phyloP scores from a whole-genome alignment of 257 asterid genomes.

The Osmanthus fragrans region DNA sequence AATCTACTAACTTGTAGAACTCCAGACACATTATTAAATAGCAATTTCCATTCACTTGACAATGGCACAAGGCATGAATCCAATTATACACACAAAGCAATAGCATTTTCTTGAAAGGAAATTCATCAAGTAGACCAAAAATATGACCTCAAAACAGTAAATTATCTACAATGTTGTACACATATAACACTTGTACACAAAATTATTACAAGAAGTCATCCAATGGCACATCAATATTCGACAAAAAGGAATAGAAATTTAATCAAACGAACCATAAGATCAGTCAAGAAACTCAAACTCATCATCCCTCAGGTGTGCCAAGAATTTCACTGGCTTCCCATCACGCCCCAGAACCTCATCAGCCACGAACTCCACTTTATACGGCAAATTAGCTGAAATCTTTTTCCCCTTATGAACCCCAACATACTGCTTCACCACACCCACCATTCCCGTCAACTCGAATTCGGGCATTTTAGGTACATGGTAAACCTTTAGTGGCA shows the following conservation, averaged over 20 bases:
- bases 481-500: conserved; percentile 77
- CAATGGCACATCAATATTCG: conserved; percentile 19
- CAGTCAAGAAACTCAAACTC: conserved; percentile 92
- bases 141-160: conserved; percentile 16
- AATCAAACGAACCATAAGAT: conserved; percentile 16
- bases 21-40: conserved; percentile 1
- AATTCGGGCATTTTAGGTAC: conserved; percentile 76
- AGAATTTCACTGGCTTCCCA: conserved; percentile 68
- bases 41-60: neutral
- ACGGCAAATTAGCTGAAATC: conserved; percentile 87
- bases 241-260: conserved; percentile 3
- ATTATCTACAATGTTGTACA: conserved; percentile 39
- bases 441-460: conserved; percentile 58
- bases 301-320: conserved; percentile 80
- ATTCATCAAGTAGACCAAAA: conserved; percentile 17
- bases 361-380: conserved; percentile 68
- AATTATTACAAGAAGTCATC: conserved; percentile 27
- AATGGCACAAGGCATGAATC: neutral
- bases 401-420: conserved; percentile 66
- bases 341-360: conserved; percentile 57
- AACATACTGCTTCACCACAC: conserved; percentile 80
- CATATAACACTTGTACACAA: conserved; percentile 27
- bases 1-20: neutral
- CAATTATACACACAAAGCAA: conserved; percentile 5
- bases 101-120: conserved; percentile 7